These are phyloP conservation scores for Syzygium grande DNA, from an alignment of 345 rosid species.

Conservation along the genomic window DNA sequence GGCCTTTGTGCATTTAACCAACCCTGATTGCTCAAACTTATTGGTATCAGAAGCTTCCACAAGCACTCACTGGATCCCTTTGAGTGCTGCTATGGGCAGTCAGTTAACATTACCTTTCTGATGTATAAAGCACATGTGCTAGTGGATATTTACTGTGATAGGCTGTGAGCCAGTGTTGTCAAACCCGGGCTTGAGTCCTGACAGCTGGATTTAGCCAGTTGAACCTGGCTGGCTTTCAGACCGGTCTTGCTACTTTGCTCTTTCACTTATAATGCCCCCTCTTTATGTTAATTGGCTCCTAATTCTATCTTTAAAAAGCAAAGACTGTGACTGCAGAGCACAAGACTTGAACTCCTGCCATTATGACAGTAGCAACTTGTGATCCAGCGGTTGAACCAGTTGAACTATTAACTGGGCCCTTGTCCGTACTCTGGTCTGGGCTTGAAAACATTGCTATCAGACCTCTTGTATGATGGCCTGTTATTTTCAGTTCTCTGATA, in stretches of 20 bases:
- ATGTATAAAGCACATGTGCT: neutral
- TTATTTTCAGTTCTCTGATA: neutral
- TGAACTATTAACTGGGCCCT: neutral
- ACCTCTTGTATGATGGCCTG: neutral
- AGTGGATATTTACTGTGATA: neutral
- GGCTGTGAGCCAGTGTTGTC: neutral
- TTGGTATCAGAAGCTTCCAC: neutral
- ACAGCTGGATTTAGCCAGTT: neutral
- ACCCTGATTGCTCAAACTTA: neutral
- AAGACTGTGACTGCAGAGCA: neutral
- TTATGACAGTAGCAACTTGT: neutral
- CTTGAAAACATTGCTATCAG: neutral
- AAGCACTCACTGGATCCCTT: neutral
- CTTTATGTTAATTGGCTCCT: neutral
- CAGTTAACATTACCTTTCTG: neutral
- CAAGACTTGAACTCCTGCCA: neutral
- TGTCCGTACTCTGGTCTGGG: neutral
- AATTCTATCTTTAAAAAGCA: neutral
- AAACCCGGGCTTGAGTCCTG: neutral
- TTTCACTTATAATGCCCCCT: neutral
- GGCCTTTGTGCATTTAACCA: neutral
- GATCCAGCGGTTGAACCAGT: neutral
- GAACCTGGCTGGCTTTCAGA: neutral
- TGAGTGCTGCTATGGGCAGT: neutral
- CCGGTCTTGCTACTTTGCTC: neutral